Conservation (phyloP, 2,329 filamentous ascomycete species). For the Canariomyces notabilis region DNA sequence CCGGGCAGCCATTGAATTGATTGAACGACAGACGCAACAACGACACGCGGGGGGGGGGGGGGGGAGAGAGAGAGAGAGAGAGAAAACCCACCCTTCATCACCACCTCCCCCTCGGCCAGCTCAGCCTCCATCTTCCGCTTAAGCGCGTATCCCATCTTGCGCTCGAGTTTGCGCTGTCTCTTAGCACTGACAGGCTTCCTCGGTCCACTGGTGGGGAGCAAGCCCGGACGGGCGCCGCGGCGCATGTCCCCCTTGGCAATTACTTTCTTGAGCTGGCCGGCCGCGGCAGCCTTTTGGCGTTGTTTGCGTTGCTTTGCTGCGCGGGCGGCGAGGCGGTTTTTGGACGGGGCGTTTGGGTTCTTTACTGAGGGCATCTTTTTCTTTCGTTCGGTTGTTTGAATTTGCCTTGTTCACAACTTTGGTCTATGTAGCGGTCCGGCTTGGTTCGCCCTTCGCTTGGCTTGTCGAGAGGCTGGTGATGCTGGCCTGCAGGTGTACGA, state of each 20-base stretch:
- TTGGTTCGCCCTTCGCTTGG: too few species aligned
- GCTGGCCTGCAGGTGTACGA: too few species aligned
- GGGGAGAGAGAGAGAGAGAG: neutral
- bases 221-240: slow-evolving; percentile 47
- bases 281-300: slow-evolving; percentile 38
- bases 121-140: slow-evolving; percentile 48
- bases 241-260: slow-evolving; percentile 35
- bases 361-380: slow-evolving; percentile 49
- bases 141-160: slow-evolving; percentile 47
- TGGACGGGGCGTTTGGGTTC: slow-evolving; percentile 54
- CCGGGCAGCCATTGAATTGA: too few species aligned
- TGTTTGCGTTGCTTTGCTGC: slow-evolving; percentile 41
- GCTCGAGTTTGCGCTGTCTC: slow-evolving; percentile 52
- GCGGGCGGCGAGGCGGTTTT: slow-evolving; percentile 47
- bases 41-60: too few species aligned
- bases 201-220: slow-evolving; percentile 53
- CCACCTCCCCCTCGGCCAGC: slow-evolving; percentile 45
- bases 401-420: neutral
- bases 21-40: too few species aligned
- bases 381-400: slow-evolving; percentile 1
- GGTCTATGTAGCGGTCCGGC: too few species aligned
- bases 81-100: slow-evolving; percentile 40
- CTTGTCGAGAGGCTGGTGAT: too few species aligned
- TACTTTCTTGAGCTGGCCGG: slow-evolving; percentile 19
- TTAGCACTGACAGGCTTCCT: slow-evolving; percentile 47